Base-by-base conservation (phyloP, 148 eudicot species). In the Rhododendron williamsianum region DNA sequence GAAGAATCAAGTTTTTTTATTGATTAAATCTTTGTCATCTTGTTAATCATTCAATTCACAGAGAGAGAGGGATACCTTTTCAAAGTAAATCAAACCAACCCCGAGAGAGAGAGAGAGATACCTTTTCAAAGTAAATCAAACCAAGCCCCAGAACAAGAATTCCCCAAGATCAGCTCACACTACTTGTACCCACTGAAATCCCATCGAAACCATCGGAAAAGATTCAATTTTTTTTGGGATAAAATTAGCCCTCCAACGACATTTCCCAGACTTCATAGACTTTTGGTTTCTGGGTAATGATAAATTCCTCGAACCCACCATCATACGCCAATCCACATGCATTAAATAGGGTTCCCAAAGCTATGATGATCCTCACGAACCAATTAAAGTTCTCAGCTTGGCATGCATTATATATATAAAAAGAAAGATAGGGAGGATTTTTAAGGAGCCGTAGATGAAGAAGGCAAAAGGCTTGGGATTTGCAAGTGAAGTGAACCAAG, bases 241-340 rank as follows among this genome's bases (percentile, higher is more conserved):
- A 86, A 89, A 89, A 81, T 77, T 85, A 85, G 87, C 54, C 72
- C 46, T 52, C 52, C 49, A 38, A 51, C 51, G 48, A 73, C 65
- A 19, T 83, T 83, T 48, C 80, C 76, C 80, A 81, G 52, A 33
- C 71, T 81, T 16, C 45, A 51, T 45, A 54, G 83, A 36, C 6
- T 19, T 71, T 19, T 11, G 33, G 54, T 18, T 76, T n/a, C 36
- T 46, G 87, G 87, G 84, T 49, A 87, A 86, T 91, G 87, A 56
- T 74, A 71, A 82, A 76, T 83, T 83, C 82, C 89, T 91, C 78
- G 87, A 88, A 82, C 58, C 65, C 83, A 84, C 82, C 88, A 87
- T 88, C 30, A 58, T 80, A 83, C 89, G 90, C 85, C 36, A 87
- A 91, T 86, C 87, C 91, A 91, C 65, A 90, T 86, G 90, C 86